Evolutionary conservation across 208 protist genomes (phyloP), one percentile per base, ranked within the genome.

Genomic region (Acanthamoeba lenticulata): DNA sequence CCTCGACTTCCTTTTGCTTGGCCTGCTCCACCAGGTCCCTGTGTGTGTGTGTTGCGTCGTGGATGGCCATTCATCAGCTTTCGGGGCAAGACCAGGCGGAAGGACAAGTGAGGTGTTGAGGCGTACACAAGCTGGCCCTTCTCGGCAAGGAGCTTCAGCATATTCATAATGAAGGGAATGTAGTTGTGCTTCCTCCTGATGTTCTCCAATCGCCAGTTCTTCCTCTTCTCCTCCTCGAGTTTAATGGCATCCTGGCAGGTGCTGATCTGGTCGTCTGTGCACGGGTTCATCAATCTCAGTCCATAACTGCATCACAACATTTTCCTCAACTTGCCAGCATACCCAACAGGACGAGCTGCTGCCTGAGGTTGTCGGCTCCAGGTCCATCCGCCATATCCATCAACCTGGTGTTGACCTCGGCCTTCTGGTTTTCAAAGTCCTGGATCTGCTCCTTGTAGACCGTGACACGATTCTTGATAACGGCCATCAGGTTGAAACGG

Each of bases 151-250:
- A 98, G 92, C 85, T 98, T 98, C 19, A 99, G 95, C 45, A 99
- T 94, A 90, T 98, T 97, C 6, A 99, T 96, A 60, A 99, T 96
- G 96, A 99, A 99, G 17, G 99, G 98, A 21, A 98, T 97, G 96
- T 99, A 99, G 96, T 99, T 99, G 95, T 99, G 99, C 60, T 98
- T 98, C 44, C 99, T 97, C 36, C 99, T 97, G n/a, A 96, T 90
- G 95, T 99, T 99, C 90, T 99, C 99, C 24, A 95, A 90, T 60
- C 97, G 93, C 86, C 97, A 98, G 60, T 97, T 94, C 92, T 96
- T 93, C 1, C 96, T 95, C 85, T 96, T 95, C 36, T 81, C 89
- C 65, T 97, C 65, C 38, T 99, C 67, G 0, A 94, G 92, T 13
- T 83, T 95, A 36, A 99, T 95, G 67, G 97, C 96, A 27, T 95